phyloP scores from a whole-genome alignment of 2,329 filamentous ascomycete species.

The Aspergillus viridinutans region DNA sequence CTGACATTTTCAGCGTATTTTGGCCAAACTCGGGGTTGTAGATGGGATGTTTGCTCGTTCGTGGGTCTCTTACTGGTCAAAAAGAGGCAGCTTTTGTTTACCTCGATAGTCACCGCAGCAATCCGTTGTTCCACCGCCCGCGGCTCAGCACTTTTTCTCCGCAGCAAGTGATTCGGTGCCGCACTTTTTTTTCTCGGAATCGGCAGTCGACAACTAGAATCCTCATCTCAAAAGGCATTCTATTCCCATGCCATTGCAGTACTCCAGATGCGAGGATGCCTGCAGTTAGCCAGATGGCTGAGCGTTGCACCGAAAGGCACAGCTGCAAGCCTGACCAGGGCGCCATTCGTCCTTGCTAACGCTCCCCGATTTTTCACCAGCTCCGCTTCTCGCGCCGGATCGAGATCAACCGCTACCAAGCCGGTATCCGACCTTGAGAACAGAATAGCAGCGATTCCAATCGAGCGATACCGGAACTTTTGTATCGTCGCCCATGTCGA shows the following conservation, averaged over 20 bases:
- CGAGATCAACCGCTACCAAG: slow-evolving; percentile 20
- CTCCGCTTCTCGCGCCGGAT: slow-evolving; percentile 21
- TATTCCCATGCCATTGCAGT: slow-evolving; percentile 31
- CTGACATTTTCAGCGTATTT: slow-evolving; percentile 33
- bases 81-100: slow-evolving; percentile 31
- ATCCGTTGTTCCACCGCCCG: slow-evolving; percentile 28
- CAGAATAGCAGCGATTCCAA: slow-evolving; percentile 50
- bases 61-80: not conserved
- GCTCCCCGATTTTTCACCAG: slow-evolving; percentile 28
- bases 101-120: slow-evolving; percentile 34
- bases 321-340: slow-evolving; percentile 27
- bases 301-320: slow-evolving; percentile 35
- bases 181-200: slow-evolving; percentile 11
- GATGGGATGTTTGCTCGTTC: not conserved
- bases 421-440: slow-evolving; percentile 52
- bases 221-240: slow-evolving; percentile 1
- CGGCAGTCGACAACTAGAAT: not conserved
- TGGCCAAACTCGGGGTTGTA: not conserved
- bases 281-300: slow-evolving; percentile 45
- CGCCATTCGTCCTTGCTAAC: slow-evolving; percentile 21
- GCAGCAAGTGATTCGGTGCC: slow-evolving; percentile 22
- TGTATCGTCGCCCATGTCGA: slow-evolving; percentile 99
- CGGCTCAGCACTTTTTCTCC: slow-evolving; percentile 23
- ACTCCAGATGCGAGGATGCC: slow-evolving; percentile 45
- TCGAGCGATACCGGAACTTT: slow-evolving; percentile 73